A percentile compares a stretch with the other conserved stretches of the same genome.
phyloP scores from a whole-genome alignment of 2,329 filamentous ascomycete genomes.

The Penicillium crustosum region DNA sequence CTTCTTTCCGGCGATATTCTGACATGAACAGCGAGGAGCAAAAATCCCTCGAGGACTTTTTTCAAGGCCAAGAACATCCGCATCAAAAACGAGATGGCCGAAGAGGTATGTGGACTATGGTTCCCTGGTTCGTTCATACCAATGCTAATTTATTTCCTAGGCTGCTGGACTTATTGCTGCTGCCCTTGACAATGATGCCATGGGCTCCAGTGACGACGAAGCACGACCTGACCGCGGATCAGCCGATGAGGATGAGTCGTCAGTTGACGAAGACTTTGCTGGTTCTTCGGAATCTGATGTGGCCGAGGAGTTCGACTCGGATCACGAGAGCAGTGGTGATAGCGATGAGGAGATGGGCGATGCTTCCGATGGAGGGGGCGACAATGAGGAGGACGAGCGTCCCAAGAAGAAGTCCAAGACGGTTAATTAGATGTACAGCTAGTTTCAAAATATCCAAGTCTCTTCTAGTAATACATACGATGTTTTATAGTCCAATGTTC shows the following conservation, averaged over 20 bases:
- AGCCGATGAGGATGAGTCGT: conserved; percentile 94
- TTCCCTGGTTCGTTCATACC: background rate
- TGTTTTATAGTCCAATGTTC: background rate
- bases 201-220: conserved; percentile 79
- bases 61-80: conserved; percentile 94
- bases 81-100: conserved; percentile 98
- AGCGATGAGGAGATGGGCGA: conserved; percentile 62
- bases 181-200: conserved; percentile 78
- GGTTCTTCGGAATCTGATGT: conserved; percentile 92
- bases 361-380: conserved; percentile 36
- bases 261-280: conserved; percentile 92
- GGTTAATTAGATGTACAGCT: conserved; percentile 33
- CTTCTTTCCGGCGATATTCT: conserved; percentile 15
- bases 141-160: conserved; percentile 37
- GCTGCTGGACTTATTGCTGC: conserved; percentile 67
- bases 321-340: conserved; percentile 79
- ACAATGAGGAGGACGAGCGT: conserved; percentile 51
- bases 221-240: conserved; percentile 76
- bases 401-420: conserved; percentile 66
- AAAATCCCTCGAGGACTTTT: conserved; percentile 93
- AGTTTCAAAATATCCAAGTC: conserved; percentile 9
- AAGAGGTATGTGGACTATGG: conserved; percentile 66
- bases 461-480: conserved; percentile 1
- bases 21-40: conserved; percentile 70
- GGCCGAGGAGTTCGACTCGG: conserved; percentile 92